Conservation (phyloP, 768 basidiomycete genomes). For the Leccinum olivaceopallidum region DNA sequence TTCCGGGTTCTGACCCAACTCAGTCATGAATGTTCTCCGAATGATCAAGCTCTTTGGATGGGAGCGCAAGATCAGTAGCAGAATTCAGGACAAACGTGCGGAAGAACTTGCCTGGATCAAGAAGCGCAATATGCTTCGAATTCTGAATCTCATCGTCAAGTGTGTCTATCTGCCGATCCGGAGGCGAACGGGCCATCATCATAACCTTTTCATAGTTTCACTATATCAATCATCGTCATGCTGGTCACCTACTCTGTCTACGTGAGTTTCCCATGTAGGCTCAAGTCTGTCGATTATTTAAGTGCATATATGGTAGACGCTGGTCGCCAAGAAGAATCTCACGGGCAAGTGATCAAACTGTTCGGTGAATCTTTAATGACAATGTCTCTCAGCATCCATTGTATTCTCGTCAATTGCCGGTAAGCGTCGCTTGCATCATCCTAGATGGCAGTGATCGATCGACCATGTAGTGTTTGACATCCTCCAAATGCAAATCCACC, state of each 20-base stretch:
- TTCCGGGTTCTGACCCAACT: background rate
- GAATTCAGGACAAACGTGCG: slow-evolving; percentile 55
- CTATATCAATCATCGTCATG: slow-evolving; percentile 66
- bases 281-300: background rate
- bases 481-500: background rate
- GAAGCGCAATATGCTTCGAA: slow-evolving; percentile 49
- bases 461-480: slow-evolving; percentile 2
- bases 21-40: slow-evolving; percentile 55
- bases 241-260: slow-evolving; percentile 61
- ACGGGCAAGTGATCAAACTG: slow-evolving; percentile 6
- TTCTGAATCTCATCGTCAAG: slow-evolving; percentile 38
- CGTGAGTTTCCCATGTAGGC: slow-evolving; percentile 34
- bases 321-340: slow-evolving; percentile 7
- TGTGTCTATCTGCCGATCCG: slow-evolving; percentile 7
- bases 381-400: slow-evolving; percentile 6
- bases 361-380: background rate
- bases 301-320: slow-evolving; percentile 1
- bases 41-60: slow-evolving; percentile 76
- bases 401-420: slow-evolving; percentile 12
- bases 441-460: background rate
- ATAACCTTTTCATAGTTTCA: slow-evolving; percentile 39
- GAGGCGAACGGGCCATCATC: background rate
- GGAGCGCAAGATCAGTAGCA: slow-evolving; percentile 56
- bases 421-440: background rate
- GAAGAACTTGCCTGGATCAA: slow-evolving; percentile 57